Base-by-base conservation (phyloP, 495 filamentous ascomycete genomes). In the Xylaria venustula region DNA sequence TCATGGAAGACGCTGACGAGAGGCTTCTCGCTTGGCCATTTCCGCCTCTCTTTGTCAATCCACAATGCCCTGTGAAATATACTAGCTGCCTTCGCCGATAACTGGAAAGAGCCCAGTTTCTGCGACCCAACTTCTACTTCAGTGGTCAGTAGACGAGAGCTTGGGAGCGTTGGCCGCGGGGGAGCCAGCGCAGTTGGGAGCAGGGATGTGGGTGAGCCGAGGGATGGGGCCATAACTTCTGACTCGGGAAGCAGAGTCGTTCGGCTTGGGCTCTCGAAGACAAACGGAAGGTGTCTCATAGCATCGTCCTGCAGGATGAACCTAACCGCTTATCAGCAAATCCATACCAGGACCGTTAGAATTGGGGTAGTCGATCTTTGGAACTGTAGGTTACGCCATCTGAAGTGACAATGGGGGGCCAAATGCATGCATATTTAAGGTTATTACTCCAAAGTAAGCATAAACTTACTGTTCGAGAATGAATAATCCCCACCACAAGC, bases 401-500 rank as follows among this genome's bases (percentile, higher is more conserved):
- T 11, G 30, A 34, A 5, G 30, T 34, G n/a, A n/a, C n/a, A n/a
- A n/a, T 34, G 30, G 30, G 11, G 30, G 30, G 30, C 11, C 4
- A 34, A n/a, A n/a, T n/a, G n/a, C n/a, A n/a, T n/a, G 30, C 30
- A 4, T 4, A 34, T 34, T 34, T 5, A 34, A 5, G 37, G n/a
- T 2, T 17, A 8, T 11, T 37, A 1, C 15, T 23, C 14, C 12
- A 54, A 36, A 11, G 7, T 12, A 28, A 34, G 15, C n/a, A 32
- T 34, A 6, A 23, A 70, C 70, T 69, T 48, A 71, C 70, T 68
- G 66, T 51, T 73, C 71, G 8, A 73, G 59, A 19, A 73, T 73
- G 55, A 73, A 71, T 61, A 73, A 49, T 0, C 62, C 68, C 71
- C 71, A 73, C 66, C 69, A 73, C n/a, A 73, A 52, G 37, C 64